A percentile compares a stretch with the other conserved stretches of the same genome.
These are phyloP conservation scores for Paulownia fortunei DNA, from an alignment of 257 asterid species.

Conservation along the genomic window DNA sequence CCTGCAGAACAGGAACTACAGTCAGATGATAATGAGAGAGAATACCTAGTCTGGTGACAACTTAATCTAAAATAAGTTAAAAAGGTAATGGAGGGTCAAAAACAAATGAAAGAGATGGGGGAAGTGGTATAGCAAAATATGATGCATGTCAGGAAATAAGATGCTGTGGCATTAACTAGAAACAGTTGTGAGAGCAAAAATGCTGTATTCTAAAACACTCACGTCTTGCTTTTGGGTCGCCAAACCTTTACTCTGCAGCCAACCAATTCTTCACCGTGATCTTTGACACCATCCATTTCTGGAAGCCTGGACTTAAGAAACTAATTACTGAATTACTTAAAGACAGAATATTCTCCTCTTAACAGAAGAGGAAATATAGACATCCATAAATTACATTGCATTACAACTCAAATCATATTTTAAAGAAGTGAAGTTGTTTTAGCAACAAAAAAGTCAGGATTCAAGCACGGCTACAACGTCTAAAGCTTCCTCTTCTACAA, in stretches of 20 bases:
- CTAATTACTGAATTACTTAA: conserved; percentile 2
- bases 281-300: conserved; percentile 30
- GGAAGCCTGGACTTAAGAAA: conserved; percentile 40
- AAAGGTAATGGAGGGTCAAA: conserved; percentile 3
- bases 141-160: not conserved
- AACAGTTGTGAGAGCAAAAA: not conserved
- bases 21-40: conserved; percentile 18
- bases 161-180: not conserved
- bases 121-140: not conserved
- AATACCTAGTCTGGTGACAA: not conserved
- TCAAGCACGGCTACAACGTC: not conserved
- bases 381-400: not conserved
- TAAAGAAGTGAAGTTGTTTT: not conserved
- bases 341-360: not conserved
- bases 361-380: not conserved
- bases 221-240: conserved; percentile 58
- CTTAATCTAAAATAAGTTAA: not conserved
- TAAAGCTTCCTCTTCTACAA: not conserved
- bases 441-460: not conserved
- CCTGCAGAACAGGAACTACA: conserved; percentile 41
- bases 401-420: not conserved
- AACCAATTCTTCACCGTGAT: conserved; percentile 52
- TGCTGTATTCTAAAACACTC: conserved; percentile 30
- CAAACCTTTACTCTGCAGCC: conserved; percentile 58
- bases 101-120: not conserved